Base-by-base conservation (phyloP, 805 yeast species). In the Maudiozyma barnettii region DNA sequence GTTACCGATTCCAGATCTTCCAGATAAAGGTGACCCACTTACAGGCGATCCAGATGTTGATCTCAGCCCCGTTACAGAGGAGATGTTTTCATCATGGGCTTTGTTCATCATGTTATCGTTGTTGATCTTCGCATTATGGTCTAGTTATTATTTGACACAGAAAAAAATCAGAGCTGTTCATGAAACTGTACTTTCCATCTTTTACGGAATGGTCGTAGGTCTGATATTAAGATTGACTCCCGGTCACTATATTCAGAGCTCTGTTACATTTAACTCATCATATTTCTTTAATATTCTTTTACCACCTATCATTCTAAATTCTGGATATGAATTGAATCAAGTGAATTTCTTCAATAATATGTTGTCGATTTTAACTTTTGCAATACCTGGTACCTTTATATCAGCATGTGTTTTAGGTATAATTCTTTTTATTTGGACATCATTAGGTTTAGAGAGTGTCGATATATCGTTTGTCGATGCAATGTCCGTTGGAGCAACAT, bases 41-140 rank as follows among this genome's bases (percentile, higher is more conserved):
- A 62, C 67, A 2, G 78, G 73, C 41, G 85, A 76, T 55, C 87
- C 81, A 33, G 80, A 73, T 13, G 82, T 75, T 13, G 77, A 73
- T 29, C 74, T 82, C 6, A 88, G 86, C 59, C 96, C 98, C 0
- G 84, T 88, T 19, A 81, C 91, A 3, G 96, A 91, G 58, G 99
- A 93, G 65, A 88, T 93, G 57, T 93, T 89, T 65, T 85, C 95
- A 5, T 88, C 97, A 0, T 93, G 99, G 99, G 98, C 99, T 0
- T 69, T 93, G 29, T 90, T 89, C 66, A 95, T 93, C 49, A 73
- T 93, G 52, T 64, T 93, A 43, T 78, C 84, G 48, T 71, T 93
- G 41, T 70, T 93, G 41, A 84, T 91, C 49, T 77, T 90, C 8
- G 96, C 99, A 0, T 70, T 93, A 45, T 93, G 97, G 97, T 87